Percentiles rank a stretch among this genome's conserved stretches.
These are phyloP conservation scores for Colletotrichum cereale DNA, from an alignment of 2,329 filamentous ascomycete species.

Conservation along the genomic window DNA sequence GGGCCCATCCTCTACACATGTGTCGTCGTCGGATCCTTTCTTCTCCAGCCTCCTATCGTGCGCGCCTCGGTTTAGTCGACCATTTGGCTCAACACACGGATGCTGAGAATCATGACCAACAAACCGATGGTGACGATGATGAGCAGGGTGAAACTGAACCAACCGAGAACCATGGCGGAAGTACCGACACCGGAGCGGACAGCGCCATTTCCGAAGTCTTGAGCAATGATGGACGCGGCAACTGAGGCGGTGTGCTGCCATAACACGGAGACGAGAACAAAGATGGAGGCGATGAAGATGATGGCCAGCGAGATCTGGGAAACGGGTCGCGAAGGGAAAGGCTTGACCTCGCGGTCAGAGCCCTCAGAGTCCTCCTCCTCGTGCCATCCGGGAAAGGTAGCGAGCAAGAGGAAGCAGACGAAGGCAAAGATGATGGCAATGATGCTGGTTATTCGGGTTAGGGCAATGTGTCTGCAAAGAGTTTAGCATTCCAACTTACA, in stretches of 20 bases:
- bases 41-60: neutral
- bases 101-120: slow-evolving; percentile 96
- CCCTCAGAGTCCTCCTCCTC: slow-evolving; percentile 86
- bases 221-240: slow-evolving; percentile 91
- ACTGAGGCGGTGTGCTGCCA: slow-evolving; percentile 98
- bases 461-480: slow-evolving; percentile 13
- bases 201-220: slow-evolving; percentile 91
- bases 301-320: slow-evolving; percentile 93
- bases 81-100: slow-evolving; percentile 79
- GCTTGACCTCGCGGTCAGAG: slow-evolving; percentile 90
- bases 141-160: slow-evolving; percentile 94
- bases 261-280: slow-evolving; percentile 79
- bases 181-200: slow-evolving; percentile 91
- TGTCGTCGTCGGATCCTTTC: slow-evolving; percentile 8
- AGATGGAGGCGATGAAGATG: slow-evolving; percentile 83
- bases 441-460: slow-evolving; percentile 70
- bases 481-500: slow-evolving; percentile 68
- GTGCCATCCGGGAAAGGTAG: slow-evolving; percentile 98
- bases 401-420: slow-evolving; percentile 92
- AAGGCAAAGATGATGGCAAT: slow-evolving; percentile 98
- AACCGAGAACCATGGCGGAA: slow-evolving; percentile 95
- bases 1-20: slow-evolving; percentile 22
- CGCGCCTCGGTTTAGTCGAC: slow-evolving; percentile 43
- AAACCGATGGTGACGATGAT: slow-evolving; percentile 96
- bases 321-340: slow-evolving; percentile 91